A percentile compares a stretch with the other conserved stretches of the same genome.
These are phyloP conservation scores for Leccinellum albellum DNA, from an alignment of 768 basidiomycete genomes.

Conservation along the genomic window DNA sequence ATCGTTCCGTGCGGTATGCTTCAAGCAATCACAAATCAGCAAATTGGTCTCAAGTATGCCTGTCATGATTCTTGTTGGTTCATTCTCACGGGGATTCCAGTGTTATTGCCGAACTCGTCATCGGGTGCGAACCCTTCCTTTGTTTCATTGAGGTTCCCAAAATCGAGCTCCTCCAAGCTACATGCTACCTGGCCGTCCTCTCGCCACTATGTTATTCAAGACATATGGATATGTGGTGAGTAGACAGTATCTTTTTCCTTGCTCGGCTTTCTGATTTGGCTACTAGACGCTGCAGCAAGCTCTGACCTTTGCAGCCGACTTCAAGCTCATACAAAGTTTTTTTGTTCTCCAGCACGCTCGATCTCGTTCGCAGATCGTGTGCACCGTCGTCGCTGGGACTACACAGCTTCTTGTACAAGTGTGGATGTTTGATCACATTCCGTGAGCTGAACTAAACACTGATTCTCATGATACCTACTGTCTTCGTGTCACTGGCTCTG, in stretches of 20 bases:
- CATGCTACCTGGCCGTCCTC: conserved; percentile 67
- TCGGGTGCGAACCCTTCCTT: conserved; percentile 39
- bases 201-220: conserved; percentile 88
- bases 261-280: not conserved
- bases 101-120: conserved; percentile 77
- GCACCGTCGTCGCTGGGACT: conserved; percentile 65
- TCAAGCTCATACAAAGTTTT: conserved; percentile 40
- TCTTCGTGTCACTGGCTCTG: not conserved
- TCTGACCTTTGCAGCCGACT: conserved; percentile 65
- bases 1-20: conserved; percentile 56
- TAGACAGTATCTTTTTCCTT: not conserved
- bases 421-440: conserved; percentile 63
- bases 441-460: conserved; percentile 34
- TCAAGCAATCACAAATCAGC: conserved; percentile 75
- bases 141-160: not conserved
- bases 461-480: not conserved
- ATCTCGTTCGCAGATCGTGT: conserved; percentile 43
- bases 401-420: conserved; percentile 71
- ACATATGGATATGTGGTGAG: conserved; percentile 68
- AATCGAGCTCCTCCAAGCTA: conserved; percentile 35
- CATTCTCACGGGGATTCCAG: conserved; percentile 18
- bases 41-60: conserved; percentile 54
- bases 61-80: not conserved
- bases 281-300: conserved; percentile 40
- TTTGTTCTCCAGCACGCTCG: not conserved